Base-by-base conservation (phyloP, 2,329 filamentous ascomycete genomes). In the Talaromyces sp. region DNA sequence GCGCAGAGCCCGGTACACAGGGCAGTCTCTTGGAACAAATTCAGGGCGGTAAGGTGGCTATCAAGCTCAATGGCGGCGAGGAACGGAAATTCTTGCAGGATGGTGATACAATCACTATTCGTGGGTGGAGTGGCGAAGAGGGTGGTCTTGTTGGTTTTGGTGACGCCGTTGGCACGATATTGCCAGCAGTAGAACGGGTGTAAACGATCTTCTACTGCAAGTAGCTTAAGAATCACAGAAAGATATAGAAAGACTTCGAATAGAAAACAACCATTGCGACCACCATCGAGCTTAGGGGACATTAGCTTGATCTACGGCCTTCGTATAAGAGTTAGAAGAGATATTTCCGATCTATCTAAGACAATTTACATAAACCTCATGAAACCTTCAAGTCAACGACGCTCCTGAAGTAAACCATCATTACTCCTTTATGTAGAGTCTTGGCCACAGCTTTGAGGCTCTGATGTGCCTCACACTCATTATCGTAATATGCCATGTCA, bases 11-110 rank as follows among this genome's bases (percentile, higher is more conserved):
- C 22, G 59, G 59, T 22, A 61, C 59, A 16, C 59, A 61, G 43
- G 59, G 59, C 3, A 61, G 59, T 50, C 39, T 61, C 6, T 50
- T 61, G 59, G 59, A 61, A 43, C 59, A 61, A 6, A 61, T 47
- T 4, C 59, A 61, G 31, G 59, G 59, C 22, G 59, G 59, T 0
- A 61, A 61, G 39, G 19, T 48, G 8, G 11, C 58, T 13, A 43
- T 60, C 14, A 19, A 60, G 19, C 58, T 60, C 27, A 37, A 60
- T 16, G 58, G 58, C 8, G 58, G 58, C 8, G 41, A 60, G n/a
- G 58, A 60, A 14, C 39, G 58, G 13, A 60, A 48, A 14, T 60
- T 60, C 13, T 48, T 60, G 33, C 24, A 33, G 19, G 58, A 60
- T 48, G 58, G 58, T 14, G 58, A 60, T 35, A 60, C 41, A 10